phyloP scores from a whole-genome alignment of 2,329 filamentous ascomycete genomes.

The Cladophialophora immunda region DNA sequence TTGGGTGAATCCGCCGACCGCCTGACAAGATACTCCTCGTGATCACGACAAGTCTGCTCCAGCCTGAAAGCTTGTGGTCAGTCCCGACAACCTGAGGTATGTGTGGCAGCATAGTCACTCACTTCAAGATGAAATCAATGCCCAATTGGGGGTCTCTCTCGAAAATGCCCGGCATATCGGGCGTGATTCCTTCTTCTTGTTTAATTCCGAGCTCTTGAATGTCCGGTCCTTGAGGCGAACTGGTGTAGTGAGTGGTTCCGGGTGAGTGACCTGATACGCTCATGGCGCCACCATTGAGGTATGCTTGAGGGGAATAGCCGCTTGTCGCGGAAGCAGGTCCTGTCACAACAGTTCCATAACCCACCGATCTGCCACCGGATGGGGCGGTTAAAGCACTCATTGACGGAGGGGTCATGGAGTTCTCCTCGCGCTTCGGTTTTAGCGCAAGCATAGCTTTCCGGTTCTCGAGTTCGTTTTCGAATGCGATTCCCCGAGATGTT shows the following conservation, averaged over 20 bases:
- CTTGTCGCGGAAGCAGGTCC: conserved; percentile 26
- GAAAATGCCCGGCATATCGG: conserved; percentile 50
- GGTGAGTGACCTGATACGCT: conserved; percentile 39
- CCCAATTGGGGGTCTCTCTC: conserved; percentile 57
- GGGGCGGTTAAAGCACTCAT: conserved; percentile 36
- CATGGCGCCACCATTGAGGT: conserved; percentile 31
- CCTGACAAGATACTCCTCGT: conserved; percentile 80
- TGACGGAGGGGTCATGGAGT: conserved; percentile 33
- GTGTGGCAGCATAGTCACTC: conserved; percentile 38
- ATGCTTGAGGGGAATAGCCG: conserved; percentile 35
- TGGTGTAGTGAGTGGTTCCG: conserved; percentile 37
- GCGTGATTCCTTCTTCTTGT: conserved; percentile 34
- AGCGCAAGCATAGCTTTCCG: conserved; percentile 44
- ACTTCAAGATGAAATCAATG: conserved; percentile 59
- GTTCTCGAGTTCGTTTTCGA: conserved; percentile 58
- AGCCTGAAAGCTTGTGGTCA: conserved; percentile 48
- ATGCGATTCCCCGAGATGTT: conserved; percentile 65
- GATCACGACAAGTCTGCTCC: conserved; percentile 92
- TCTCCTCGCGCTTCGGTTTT: conserved; percentile 36
- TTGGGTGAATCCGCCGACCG: conserved; percentile 61
- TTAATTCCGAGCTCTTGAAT: conserved; percentile 38
- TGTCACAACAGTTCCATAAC: conserved; percentile 19
- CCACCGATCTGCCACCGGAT: conserved; percentile 41
- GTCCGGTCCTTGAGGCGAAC: conserved; percentile 39
- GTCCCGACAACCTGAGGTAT: conserved; percentile 8